Conservation (phyloP, 2,329 filamentous ascomycete genomes). For the Colletotrichum sp. region DNA sequence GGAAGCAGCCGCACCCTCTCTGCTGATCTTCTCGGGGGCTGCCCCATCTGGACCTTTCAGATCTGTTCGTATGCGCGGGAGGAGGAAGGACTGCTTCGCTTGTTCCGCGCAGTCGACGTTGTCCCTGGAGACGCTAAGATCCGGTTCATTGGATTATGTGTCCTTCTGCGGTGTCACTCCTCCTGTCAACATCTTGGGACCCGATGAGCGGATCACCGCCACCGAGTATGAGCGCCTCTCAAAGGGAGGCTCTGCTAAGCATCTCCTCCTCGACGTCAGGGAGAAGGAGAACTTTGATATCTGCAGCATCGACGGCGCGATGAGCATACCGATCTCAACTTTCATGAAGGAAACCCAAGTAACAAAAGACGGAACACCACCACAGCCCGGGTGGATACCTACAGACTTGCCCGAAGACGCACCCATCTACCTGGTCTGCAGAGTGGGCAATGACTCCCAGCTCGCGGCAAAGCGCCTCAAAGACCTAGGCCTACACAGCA, state of each 20-base stretch:
- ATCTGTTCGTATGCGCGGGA: conserved; percentile 73
- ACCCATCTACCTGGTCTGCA: conserved; percentile 75
- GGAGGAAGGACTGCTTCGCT: conserved; percentile 74
- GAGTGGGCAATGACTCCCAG: conserved; percentile 81
- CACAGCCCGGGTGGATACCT: conserved; percentile 42
- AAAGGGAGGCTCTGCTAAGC: conserved; percentile 28
- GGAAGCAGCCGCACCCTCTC: conserved; percentile 25
- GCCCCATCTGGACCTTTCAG: conserved; percentile 62
- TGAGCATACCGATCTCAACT: conserved; percentile 68
- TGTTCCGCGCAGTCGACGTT: conserved; percentile 72
- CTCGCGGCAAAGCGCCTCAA: conserved; percentile 69
- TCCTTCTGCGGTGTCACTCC: conserved; percentile 77
- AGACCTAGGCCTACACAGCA: conserved; percentile 58
- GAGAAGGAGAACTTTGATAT: conserved; percentile 86
- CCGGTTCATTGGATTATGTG: conserved; percentile 79
- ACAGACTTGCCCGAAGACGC: conserved; percentile 41
- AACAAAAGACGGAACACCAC: conserved; percentile 18
- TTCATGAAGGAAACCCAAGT: conserved; percentile 58
- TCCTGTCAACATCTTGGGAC: conserved; percentile 60
- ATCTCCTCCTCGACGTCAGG: conserved; percentile 80
- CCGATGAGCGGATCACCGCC: conserved; percentile 72
- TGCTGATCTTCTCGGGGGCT: conserved; percentile 55
- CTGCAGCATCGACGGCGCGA: conserved; percentile 74
- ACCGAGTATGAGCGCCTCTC: conserved; percentile 55
- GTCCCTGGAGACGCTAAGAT: conserved; percentile 64